A percentile compares a stretch with the other conserved stretches of the same genome.
These are phyloP conservation scores for Artomyces pyxidatus DNA, from an alignment of 768 basidiomycete species.

Conservation along the genomic window DNA sequence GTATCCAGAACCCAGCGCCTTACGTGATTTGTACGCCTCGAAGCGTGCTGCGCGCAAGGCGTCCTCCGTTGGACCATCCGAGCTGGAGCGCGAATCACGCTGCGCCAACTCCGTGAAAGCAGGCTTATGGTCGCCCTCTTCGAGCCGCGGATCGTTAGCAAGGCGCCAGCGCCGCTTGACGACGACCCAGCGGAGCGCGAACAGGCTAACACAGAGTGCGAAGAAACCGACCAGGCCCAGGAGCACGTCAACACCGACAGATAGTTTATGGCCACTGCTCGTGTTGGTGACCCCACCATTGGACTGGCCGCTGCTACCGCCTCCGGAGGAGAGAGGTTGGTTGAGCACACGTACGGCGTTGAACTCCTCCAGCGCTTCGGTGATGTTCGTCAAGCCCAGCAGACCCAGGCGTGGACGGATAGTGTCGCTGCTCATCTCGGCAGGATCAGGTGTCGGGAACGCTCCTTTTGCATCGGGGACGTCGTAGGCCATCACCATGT, in stretches of 20 bases:
- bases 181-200: constrained; percentile 45
- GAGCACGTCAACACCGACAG: constrained; percentile 56
- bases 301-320: neutral
- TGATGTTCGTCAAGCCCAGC: constrained; percentile 52
- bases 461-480: constrained; percentile 35
- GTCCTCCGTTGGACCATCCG: constrained; percentile 28
- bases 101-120: constrained; percentile 32
- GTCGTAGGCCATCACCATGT: constrained; percentile 69
- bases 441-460: constrained; percentile 28
- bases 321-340: constrained; percentile 35
- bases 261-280: constrained; percentile 32
- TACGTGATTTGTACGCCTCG: constrained; percentile 27
- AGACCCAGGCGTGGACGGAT: constrained; percentile 47
- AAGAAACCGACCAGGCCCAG: constrained; percentile 54
- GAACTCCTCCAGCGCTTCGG: constrained; percentile 59
- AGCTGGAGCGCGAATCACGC: constrained; percentile 19
- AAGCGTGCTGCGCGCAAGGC: constrained; percentile 32
- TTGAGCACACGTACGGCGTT: constrained; percentile 58
- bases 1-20: constrained; percentile 25
- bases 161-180: constrained; percentile 16
- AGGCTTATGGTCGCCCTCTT: constrained; percentile 14
- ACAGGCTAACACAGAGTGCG: constrained; percentile 43
- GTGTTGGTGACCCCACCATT: neutral
- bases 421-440: constrained; percentile 14
- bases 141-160: constrained; percentile 12